Evolutionary conservation across 2,329 filamentous ascomycete genomes (phyloP).

Genomic region (Raffaelea albimanens): DNA sequence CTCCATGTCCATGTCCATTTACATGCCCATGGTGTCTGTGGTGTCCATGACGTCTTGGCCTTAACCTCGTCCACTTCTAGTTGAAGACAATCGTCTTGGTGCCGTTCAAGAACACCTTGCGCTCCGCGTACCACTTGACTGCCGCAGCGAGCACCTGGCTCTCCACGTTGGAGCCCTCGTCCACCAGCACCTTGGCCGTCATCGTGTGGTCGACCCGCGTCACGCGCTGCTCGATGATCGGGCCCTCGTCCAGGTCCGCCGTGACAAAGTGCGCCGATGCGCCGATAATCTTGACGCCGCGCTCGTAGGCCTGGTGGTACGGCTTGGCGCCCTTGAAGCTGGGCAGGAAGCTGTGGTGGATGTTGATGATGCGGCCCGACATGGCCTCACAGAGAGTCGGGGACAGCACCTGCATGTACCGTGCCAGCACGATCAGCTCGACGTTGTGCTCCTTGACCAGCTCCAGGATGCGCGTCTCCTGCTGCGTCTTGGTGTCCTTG

Average conservation of each 20-base stretch:
- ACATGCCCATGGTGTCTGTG: too few species aligned
- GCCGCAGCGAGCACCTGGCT: conserved; percentile 73
- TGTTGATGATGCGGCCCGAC: conserved; percentile 85
- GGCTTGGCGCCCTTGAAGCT: conserved; percentile 83
- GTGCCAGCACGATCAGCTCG: conserved; percentile 71
- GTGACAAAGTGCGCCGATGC: conserved; percentile 83
- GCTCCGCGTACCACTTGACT: conserved; percentile 77
- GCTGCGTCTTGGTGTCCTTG: conserved; percentile 65
- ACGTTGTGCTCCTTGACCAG: conserved; percentile 60
- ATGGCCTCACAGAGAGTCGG: conserved; percentile 66
- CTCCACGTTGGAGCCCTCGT: conserved; percentile 76
- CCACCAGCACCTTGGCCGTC: conserved; percentile 65
- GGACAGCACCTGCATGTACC: conserved; percentile 82
- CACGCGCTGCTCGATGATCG: conserved; percentile 80
- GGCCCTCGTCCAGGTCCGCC: conserved; percentile 74
- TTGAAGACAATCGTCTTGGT: conserved; percentile 72
- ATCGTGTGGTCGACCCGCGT: conserved; percentile 67
- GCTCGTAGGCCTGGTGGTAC: conserved; percentile 79
- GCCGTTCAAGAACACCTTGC: conserved; percentile 67
- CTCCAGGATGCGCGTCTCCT: conserved; percentile 63
- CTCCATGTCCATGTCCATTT: too few species aligned
- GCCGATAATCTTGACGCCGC: conserved; percentile 81
- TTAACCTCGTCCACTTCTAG: too few species aligned
- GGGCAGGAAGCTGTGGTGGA: conserved; percentile 80
- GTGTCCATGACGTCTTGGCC: too few species aligned